Percentiles rank a stretch among this genome's conserved stretches.
phyloP scores from a whole-genome alignment of 2,329 filamentous ascomycete species.

The Fusarium sp. region DNA sequence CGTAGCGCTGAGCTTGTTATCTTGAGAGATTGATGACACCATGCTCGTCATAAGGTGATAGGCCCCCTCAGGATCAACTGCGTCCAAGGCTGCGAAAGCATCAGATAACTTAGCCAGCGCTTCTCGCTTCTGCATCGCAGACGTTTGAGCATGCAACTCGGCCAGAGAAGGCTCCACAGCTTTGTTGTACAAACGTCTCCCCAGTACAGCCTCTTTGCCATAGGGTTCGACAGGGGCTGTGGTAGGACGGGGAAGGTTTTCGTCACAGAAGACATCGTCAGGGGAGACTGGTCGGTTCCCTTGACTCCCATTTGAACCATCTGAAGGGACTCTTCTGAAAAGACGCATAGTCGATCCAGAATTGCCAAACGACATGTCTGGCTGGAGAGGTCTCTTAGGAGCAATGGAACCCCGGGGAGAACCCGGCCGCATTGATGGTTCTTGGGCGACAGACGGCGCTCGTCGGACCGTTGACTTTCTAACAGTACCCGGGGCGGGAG shows the following conservation, averaged over 20 bases:
- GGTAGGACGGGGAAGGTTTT: conserved; percentile 68
- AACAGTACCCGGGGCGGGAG: conserved; percentile 64
- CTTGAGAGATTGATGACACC: conserved; percentile 75
- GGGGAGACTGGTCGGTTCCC: conserved; percentile 48
- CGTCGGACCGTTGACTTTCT: conserved; percentile 66
- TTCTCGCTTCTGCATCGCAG: conserved; percentile 74
- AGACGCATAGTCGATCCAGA: conserved; percentile 90
- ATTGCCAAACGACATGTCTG: conserved; percentile 94
- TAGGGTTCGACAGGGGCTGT: conserved; percentile 61
- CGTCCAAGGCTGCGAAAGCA: conserved; percentile 85
- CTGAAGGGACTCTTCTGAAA: conserved; percentile 86
- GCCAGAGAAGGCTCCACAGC: conserved; percentile 84
- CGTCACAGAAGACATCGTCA: conserved; percentile 61
- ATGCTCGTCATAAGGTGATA: conserved; percentile 85
- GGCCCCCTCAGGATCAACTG: conserved; percentile 88
- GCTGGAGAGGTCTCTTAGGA: conserved; percentile 80
- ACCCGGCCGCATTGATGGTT: conserved; percentile 47
- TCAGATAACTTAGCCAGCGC: conserved; percentile 84
- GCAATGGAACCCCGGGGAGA: conserved; percentile 56
- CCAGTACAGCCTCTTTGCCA: conserved; percentile 84
- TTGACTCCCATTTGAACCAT: conserved; percentile 61
- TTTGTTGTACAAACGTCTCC: conserved; percentile 82
- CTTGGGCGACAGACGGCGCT: conserved; percentile 55
- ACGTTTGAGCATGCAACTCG: conserved; percentile 85
- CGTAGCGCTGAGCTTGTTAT: conserved; percentile 69